Evolutionary conservation across 2,329 filamentous ascomycete species (phyloP).

Genomic region (Cordyceps tenuipes): DNA sequence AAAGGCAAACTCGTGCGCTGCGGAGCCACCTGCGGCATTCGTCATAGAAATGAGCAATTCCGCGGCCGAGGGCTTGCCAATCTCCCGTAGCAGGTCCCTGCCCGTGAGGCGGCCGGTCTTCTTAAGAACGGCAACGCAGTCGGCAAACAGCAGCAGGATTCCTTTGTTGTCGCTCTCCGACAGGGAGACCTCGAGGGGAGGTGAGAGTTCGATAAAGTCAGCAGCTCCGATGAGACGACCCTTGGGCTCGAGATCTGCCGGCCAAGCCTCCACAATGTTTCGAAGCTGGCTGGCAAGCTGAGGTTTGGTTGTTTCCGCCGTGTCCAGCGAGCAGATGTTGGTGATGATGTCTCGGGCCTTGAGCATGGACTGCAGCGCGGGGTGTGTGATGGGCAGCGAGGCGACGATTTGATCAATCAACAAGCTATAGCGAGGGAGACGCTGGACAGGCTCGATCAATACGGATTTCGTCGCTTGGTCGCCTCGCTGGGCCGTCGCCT

Average conservation of each 20-base stretch:
- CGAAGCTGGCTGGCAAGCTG: constrained; percentile 67
- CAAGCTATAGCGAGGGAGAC: constrained; percentile 86
- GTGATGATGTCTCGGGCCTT: constrained; percentile 90
- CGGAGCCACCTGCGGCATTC: constrained; percentile 51
- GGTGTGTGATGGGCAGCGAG: constrained; percentile 76
- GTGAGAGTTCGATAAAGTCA: constrained; percentile 68
- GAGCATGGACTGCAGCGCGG: constrained; percentile 72
- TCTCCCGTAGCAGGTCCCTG: constrained; percentile 70
- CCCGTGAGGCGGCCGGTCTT: constrained; percentile 62
- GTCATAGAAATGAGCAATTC: constrained; percentile 56
- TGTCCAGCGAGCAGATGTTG: constrained; percentile 92
- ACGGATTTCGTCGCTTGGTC: constrained; percentile 87
- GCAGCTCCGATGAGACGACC: constrained; percentile 74
- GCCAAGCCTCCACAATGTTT: constrained; percentile 72
- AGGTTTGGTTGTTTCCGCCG: constrained; percentile 57
- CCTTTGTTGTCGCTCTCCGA: constrained; percentile 46
- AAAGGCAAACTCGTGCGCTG: constrained; percentile 65
- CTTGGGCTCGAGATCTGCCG: constrained; percentile 58
- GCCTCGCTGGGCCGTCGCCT: constrained; percentile 54
- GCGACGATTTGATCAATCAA: constrained; percentile 93
- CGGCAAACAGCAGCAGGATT: constrained; percentile 77
- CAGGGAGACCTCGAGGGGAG: constrained; percentile 53
- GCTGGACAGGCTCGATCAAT: constrained; percentile 92
- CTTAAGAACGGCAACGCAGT: constrained; percentile 68
- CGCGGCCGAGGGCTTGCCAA: constrained; percentile 69